Evolutionary conservation across 805 yeast genomes (phyloP).

Genomic region (Metschnikowia colocasiae): DNA sequence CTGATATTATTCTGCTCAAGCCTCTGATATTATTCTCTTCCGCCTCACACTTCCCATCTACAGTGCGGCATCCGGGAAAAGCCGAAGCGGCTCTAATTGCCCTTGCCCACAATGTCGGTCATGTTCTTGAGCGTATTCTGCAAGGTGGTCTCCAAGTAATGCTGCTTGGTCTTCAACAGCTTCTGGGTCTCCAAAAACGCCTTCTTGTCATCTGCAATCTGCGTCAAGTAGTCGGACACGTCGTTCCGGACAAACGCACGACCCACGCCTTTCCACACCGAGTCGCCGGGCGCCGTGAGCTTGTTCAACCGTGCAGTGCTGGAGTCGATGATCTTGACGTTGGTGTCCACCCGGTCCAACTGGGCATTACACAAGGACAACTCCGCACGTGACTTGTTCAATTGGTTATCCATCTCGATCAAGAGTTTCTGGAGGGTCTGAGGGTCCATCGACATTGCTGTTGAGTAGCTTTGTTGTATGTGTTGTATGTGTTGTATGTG

Average conservation of each 20-base stretch:
- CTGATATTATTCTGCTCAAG: no score
- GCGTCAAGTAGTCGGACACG: constrained; percentile 43
- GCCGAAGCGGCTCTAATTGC: neutral
- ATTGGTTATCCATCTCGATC: constrained; percentile 64
- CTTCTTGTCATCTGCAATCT: constrained; percentile 49
- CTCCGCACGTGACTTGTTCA: constrained; percentile 57
- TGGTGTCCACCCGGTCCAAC: constrained; percentile 46
- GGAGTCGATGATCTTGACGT: constrained; percentile 49
- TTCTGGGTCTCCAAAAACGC: constrained; percentile 56
- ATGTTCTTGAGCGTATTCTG: constrained; percentile 67
- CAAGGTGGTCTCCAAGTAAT: constrained; percentile 71
- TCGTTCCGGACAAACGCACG: constrained; percentile 58
- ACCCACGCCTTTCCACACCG: constrained; percentile 85
- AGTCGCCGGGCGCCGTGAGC: constrained; percentile 35
- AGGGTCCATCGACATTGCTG: constrained; percentile 45
- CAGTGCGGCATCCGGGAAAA: no score
- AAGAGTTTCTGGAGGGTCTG: constrained; percentile 52
- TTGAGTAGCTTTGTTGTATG: no score
- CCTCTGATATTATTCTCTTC: no score
- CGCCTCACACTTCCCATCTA: no score
- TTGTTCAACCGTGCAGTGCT: constrained; percentile 54
- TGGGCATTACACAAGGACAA: constrained; percentile 52
- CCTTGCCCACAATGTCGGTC: constrained; percentile 41
- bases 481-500: no score
- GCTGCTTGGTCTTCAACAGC: constrained; percentile 62